Evolutionary conservation across 352 stramenopile species (phyloP).

Genomic region (Phytopythium aichiense): DNA sequence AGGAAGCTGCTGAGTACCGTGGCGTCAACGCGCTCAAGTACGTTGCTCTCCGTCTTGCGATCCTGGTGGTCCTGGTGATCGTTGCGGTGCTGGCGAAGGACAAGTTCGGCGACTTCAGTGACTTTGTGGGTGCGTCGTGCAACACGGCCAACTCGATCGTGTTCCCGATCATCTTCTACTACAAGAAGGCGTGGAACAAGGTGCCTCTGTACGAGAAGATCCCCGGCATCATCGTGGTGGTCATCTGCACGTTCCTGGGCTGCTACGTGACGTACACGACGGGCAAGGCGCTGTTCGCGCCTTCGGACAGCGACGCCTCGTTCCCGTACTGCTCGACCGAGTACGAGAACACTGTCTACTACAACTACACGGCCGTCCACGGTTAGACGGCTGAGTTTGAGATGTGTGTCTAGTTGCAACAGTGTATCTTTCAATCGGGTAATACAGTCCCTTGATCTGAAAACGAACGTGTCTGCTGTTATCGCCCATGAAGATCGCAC

Average conservation of each 20-base stretch:
- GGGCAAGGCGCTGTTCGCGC: constrained; percentile 35
- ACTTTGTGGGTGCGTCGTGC: constrained; percentile 58
- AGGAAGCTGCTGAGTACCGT: constrained; percentile 20
- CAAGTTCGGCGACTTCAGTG: constrained; percentile 52
- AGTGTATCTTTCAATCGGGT: too few relatives aligned
- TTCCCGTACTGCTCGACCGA: constrained; percentile 49
- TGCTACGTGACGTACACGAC: constrained; percentile 23
- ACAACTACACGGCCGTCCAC: constrained; percentile 34
- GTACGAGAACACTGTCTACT: constrained; percentile 47
- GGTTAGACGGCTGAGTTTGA: background rate
- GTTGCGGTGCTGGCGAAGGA: constrained; percentile 44
- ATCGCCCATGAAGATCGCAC: too few relatives aligned
- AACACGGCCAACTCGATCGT: constrained; percentile 61
- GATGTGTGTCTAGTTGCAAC: too few relatives aligned
- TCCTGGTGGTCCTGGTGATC: constrained; percentile 34
- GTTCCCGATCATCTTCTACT: constrained; percentile 59
- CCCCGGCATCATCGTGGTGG: background rate
- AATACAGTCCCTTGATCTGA: too few relatives aligned
- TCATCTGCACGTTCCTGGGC: background rate
- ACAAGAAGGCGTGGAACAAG: constrained; percentile 52
- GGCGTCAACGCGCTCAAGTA: constrained; percentile 31
- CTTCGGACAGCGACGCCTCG: constrained; percentile 17
- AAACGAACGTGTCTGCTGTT: too few relatives aligned
- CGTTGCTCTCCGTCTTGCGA: constrained; percentile 14
- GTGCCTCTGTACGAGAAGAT: constrained; percentile 14